Base-by-base conservation (phyloP, 2,329 filamentous ascomycete genomes). In the Fusarium phyllophilum region DNA sequence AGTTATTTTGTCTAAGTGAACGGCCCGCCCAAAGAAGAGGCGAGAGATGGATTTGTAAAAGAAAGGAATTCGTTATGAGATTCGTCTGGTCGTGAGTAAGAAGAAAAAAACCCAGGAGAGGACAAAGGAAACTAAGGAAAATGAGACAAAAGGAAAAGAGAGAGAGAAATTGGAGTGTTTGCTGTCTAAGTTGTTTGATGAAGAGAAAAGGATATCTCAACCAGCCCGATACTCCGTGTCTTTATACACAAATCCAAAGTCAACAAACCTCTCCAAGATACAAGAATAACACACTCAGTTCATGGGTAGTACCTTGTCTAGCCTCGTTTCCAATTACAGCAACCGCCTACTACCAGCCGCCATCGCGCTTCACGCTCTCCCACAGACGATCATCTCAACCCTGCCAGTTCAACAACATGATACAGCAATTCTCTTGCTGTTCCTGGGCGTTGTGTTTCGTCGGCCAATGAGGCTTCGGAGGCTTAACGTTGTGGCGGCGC, bases 1-100 rank as follows among this genome's bases (percentile, higher is more conserved):
- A 73, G 76, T 52, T 83, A 84, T 83, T 56, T 78, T 83, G 80
- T 70, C 68, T 39, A 63, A 54, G 49, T 46, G 55, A 67, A 58
- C 34, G 48, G 33, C 78, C 63, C 76, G 78, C 77, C 74, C 62
- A 65, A 59, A 66, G 51, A 38, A 68, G 70, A 78, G 75, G 66
- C 65, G 74, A 73, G 68, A 63, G 34, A 66, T 61, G 15, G 52
- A 45, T 33, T 58, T 63, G 18, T 70, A 41, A 51, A 41, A 26
- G 56, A 52, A 24, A 49, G 54, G 69, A 68, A 57, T 62, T 69
- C 54, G 68, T 69, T 62, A 65, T 24, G 41, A 56, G 33, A 45
- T 46, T 56, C 63, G 70, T 74, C 38, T 71, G 66, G 52, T 74
- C 67, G 71, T 72, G 52, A 70, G 62, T 52, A 62, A 63, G 59